Base-by-base conservation (phyloP, 1,139 yeast genomes). In the Ogataea hybrid region DNA sequence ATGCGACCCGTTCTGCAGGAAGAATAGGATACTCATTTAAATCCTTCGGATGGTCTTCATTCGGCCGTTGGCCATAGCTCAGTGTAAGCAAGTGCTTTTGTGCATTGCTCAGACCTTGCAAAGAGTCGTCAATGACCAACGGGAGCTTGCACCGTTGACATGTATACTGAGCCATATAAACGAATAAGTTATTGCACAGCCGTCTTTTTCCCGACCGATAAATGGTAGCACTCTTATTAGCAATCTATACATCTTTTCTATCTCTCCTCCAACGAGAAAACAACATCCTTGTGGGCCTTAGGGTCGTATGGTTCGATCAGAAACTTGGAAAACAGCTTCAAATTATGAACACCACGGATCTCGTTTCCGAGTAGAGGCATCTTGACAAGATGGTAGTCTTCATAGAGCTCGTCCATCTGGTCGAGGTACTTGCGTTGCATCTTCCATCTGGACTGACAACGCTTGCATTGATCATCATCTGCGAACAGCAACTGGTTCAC, bases 391-490 rank as follows among this genome's bases (percentile, higher is more conserved):
- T 92, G 97, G 71, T 92, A 92, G 65, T 92, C 97, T 56, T 70
- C 76, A 59, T 92, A 92, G 48, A 92, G 74, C 64, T 92, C 98
- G 52, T 77, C 85, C 82, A 92, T 90, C 70, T 92, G 97, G 58
- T 84, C 95, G 59, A 90, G 73, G 61, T 92, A 92, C 67, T 92
- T 92, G 68, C 77, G 84, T 68, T 92, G 98, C 95, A 92, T 89
- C 68, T 86, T 85, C 82, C 95, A 82, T 68, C 98, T 84, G 12
- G 96, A 79, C 50, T 77, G 83, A 67, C 98, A 92, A 66, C 97
- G 83, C 61, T 81, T 84, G 68, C 98, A 92, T 51, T 77, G 74
- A 41, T 71, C 80, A 50, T 77, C 82, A 41, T 82, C 89, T 14
- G 96, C 95, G 67, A 85, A 87, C 49, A 92, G 69, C 53, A 92